Evolutionary conservation across 495 filamentous ascomycete species (phyloP), one percentile per base, ranked within the genome.

Genomic region (Penicillium subrubescens): DNA sequence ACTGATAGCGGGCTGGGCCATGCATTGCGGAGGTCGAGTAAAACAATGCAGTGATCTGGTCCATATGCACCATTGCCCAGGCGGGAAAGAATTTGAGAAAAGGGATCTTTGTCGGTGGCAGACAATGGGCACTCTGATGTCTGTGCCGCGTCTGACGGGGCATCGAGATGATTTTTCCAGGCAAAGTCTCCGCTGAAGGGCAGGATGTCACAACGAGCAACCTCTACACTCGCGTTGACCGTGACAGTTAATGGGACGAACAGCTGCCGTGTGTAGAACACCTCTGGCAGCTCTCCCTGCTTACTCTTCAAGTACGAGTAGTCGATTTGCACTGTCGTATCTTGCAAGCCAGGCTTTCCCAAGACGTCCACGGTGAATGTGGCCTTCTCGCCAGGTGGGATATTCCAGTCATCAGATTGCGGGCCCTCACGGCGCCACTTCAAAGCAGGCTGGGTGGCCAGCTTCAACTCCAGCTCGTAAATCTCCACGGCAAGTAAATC

Each of bases 161-260:
- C 56, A 46, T 74, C 61, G n/a, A 68, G 61, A 50, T 69, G 59
- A 53, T 85, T 82, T 62, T 75, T 75, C 80, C 84, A 87, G 2
- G 83, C 81, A 70, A 87, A 83, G 53, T 86, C 83, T 19, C 77
- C 72, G 25, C 79, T 78, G 34, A 97, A 85, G 8, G 93, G 91
- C 1, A 96, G 73, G 39, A 96, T 82, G 73, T 97, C 93, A 67
- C 91, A 87, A 25, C 90, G 86, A 46, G 87, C 83, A 17, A 97
- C 79, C 65, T 96, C 90, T 21, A 97, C 81, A 69, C 91, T 93
- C 14, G 93, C 91, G 73, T 97, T 97, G 41, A 98, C 94, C 5
- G 94, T 97, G 23, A 97, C 84, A 0, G 91, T 92, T 56, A 98
- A 76, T 10, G 92, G 92, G 43, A 96, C 82, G 41, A 88, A 88